Evolutionary conservation across 352 stramenopile genomes (phyloP), one percentile per base, ranked within the genome.

Genomic region (Blastocystis sp.): DNA sequence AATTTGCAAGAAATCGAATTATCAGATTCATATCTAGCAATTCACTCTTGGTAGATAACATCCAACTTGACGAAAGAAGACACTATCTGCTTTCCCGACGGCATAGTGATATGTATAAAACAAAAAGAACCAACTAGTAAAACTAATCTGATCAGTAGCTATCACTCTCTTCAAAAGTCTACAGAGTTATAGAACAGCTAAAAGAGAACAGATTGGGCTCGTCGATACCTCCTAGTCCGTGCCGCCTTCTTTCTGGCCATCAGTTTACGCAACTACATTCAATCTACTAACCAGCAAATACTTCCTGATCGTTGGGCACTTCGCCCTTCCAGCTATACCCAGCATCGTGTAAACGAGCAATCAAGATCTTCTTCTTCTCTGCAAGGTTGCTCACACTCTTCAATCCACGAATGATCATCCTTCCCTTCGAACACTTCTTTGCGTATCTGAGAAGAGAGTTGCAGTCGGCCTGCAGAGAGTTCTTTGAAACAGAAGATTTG

Each of bases 41-140:
- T n/a, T 47, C n/a, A n/a, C 20, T 2, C 16, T 41, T 34, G 26
- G 20, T 18, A 7, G 5, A 65, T 34, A 68, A 53, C 16, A n/a
- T 13, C 50, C 2, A n/a, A 85, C 73, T 68, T 65, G 41, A 65
- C 73, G 39, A 85, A 85, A 26, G 73, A 30, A 34, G 73, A 85
- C 20, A 26, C 30, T 66, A 85, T 85, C 24, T 66, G 37, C 8
- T 43, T 26, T 66, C 11, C 26, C 4, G 73, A 66, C 34, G 43
- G n/a, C 73, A 85, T 85, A 0, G 20, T 63, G 55, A 65, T 41
- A 41, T 59, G 11, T n/a, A 43, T 54, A 64, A 37, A 66, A 54
- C 37, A 64, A 64, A 56, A 45, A 13, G 37, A 56, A 18, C 7
- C 47, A 81, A 24, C 50, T 59, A 47, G 70, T 24, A 66, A 59